A percentile compares a stretch with the other conserved stretches of the same genome.
Evolutionary conservation across 2,329 filamentous ascomycete genomes (phyloP).

Genomic region (Alternaria ventricosa): DNA sequence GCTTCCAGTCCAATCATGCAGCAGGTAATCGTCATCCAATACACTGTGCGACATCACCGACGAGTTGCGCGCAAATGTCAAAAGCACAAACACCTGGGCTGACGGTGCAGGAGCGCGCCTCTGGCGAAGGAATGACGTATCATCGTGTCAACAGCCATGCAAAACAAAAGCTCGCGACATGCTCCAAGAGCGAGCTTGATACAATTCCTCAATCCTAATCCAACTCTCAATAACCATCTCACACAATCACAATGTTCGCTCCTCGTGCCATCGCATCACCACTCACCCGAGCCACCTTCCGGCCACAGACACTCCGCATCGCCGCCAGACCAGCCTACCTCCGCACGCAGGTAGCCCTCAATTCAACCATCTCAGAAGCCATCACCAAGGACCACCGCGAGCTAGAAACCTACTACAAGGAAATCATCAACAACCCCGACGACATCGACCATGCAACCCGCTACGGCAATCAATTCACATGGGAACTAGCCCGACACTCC

Average conservation of each 20-base stretch:
- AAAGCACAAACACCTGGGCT: neutral
- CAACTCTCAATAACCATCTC: neutral
- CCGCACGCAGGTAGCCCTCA: slow-evolving; percentile 1
- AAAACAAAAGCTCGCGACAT: neutral
- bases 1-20: neutral
- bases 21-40: neutral
- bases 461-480: slow-evolving; percentile 60
- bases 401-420: slow-evolving; percentile 53
- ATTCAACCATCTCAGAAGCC: slow-evolving; percentile 13
- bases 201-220: neutral
- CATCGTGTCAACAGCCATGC: neutral
- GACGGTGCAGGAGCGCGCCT: neutral
- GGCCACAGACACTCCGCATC: slow-evolving; percentile 8
- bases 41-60: neutral
- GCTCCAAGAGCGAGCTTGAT: neutral
- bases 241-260: slow-evolving; percentile 8
- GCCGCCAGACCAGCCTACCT: slow-evolving; percentile 3
- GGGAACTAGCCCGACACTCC: slow-evolving; percentile 61
- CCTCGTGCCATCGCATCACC: slow-evolving; percentile 9
- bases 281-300: slow-evolving; percentile 9
- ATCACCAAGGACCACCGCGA: slow-evolving; percentile 53
- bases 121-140: slow-evolving; percentile 5
- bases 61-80: neutral
- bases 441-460: slow-evolving; percentile 53
- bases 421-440: slow-evolving; percentile 45